These are phyloP conservation scores for Clavaria fumosa DNA, from an alignment of 768 basidiomycete species.

Conservation along the genomic window DNA sequence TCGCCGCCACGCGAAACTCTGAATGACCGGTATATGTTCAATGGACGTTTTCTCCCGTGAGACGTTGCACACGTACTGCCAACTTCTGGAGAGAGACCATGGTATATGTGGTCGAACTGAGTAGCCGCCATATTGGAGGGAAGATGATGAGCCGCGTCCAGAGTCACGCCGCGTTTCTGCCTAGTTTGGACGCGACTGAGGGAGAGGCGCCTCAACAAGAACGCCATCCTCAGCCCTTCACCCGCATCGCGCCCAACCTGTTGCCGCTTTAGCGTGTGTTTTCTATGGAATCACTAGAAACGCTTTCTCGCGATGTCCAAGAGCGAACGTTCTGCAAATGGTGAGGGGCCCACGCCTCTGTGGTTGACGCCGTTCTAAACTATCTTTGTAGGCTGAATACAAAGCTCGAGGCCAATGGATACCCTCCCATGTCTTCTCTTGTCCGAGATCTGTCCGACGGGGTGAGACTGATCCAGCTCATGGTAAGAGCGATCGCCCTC, in stretches of 20 bases:
- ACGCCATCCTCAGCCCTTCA: not conserved
- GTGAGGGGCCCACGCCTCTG: constrained; percentile 22
- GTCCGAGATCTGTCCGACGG: constrained; percentile 89
- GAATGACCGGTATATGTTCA: too few species aligned
- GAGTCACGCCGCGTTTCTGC: not conserved
- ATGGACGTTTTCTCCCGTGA: too few species aligned
- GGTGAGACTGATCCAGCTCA: constrained; percentile 86
- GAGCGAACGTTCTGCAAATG: constrained; percentile 88
- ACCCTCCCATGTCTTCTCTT: constrained; percentile 80
- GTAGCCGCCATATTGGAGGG: constrained; percentile 45
- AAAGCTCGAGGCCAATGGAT: constrained; percentile 72
- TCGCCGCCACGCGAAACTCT: constrained; percentile 81
- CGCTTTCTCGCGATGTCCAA: constrained; percentile 48
- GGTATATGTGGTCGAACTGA: constrained; percentile 78
- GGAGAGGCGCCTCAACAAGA: too few species aligned
- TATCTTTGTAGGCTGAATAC: constrained; percentile 76
- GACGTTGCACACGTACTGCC: constrained; percentile 56
- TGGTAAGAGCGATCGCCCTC: constrained; percentile 34
- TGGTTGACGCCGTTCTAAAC: constrained; percentile 1
- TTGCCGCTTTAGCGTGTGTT: not conserved
- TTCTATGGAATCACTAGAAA: constrained; percentile 44
- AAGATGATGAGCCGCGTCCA: constrained; percentile 2
- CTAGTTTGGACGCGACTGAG: too few species aligned
- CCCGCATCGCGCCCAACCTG: not conserved
- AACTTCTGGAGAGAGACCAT: constrained; percentile 51